Evolutionary conservation across 139 green algal genomes (phyloP).

Genomic region (Coccomyxa sp.): DNA sequence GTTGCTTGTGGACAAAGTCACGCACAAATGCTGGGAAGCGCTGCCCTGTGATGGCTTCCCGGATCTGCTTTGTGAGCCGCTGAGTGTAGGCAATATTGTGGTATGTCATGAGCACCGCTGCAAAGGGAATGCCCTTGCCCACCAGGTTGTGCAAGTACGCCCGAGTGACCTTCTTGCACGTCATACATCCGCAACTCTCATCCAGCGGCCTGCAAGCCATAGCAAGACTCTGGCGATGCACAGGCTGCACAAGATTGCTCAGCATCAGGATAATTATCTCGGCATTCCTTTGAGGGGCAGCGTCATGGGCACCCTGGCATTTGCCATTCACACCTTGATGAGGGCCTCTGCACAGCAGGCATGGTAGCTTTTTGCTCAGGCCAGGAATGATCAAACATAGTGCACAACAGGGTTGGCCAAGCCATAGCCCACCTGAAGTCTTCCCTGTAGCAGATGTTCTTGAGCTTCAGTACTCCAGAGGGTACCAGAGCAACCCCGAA

Average conservation of each 20-base stretch:
- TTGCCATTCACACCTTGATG: too few species aligned
- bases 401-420: background rate
- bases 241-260: too few species aligned
- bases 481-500: conserved; percentile 92
- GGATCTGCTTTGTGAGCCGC: conserved; percentile 50
- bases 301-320: too few species aligned
- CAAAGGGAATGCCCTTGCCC: conserved; percentile 57
- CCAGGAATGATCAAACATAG: too few species aligned
- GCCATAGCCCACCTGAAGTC: conserved; percentile 46
- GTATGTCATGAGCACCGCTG: conserved; percentile 69
- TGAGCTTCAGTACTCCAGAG: conserved; percentile 76
- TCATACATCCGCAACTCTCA: conserved; percentile 65
- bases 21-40: conserved; percentile 67
- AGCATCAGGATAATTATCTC: too few species aligned
- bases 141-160: conserved; percentile 83
- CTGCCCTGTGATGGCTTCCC: conserved; percentile 52
- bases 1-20: conserved; percentile 60
- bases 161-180: conserved; percentile 70
- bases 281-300: too few species aligned
- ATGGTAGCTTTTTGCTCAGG: too few species aligned
- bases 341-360: too few species aligned
- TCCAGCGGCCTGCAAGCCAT: conserved; percentile 72
- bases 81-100: conserved; percentile 94
- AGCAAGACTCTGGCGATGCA: too few species aligned
- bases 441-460: conserved; percentile 48